Conservation (phyloP, 2,329 filamentous ascomycete species). For the Lithohypha guttulata region DNA sequence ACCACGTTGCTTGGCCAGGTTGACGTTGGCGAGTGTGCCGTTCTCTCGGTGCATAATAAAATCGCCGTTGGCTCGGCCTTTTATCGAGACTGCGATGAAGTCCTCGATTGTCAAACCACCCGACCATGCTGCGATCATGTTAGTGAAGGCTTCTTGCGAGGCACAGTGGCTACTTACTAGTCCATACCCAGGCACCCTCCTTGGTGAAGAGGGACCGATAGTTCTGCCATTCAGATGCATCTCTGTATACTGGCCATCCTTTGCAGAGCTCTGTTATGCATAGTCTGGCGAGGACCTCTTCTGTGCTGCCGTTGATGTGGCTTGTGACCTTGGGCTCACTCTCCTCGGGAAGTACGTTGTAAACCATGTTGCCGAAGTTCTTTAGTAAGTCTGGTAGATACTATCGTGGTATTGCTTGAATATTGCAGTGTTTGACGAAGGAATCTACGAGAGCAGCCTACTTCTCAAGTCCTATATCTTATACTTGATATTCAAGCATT, state of each 20-base stretch:
- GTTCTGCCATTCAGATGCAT: constrained; percentile 45
- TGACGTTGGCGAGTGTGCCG: constrained; percentile 39
- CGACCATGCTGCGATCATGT: constrained; percentile 35
- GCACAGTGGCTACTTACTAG: constrained; percentile 30
- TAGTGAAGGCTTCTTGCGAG: background rate
- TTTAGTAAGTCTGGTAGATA: background rate
- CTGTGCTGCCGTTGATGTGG: constrained; percentile 36
- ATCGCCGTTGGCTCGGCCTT: constrained; percentile 40
- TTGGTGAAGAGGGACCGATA: constrained; percentile 40
- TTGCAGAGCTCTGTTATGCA: constrained; percentile 43
- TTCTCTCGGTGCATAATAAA: constrained; percentile 50
- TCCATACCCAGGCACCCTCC: constrained; percentile 38
- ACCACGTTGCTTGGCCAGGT: constrained; percentile 30
- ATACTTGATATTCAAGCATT: too few relatives aligned
- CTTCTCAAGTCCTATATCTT: background rate
- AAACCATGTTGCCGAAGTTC: constrained; percentile 13
- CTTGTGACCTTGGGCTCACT: constrained; percentile 18
- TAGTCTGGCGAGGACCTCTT: constrained; percentile 36
- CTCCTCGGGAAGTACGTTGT: constrained; percentile 23
- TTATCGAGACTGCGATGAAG: constrained; percentile 42
- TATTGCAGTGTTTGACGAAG: background rate
- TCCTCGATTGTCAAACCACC: constrained; percentile 33
- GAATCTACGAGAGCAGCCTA: background rate
- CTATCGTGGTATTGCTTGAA: background rate
- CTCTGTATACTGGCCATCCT: constrained; percentile 45